Evolutionary conservation across 1,284 basidiomycete species (phyloP), one percentile per base, ranked within the genome.

Genomic region (Mycosarcoma maydis): DNA sequence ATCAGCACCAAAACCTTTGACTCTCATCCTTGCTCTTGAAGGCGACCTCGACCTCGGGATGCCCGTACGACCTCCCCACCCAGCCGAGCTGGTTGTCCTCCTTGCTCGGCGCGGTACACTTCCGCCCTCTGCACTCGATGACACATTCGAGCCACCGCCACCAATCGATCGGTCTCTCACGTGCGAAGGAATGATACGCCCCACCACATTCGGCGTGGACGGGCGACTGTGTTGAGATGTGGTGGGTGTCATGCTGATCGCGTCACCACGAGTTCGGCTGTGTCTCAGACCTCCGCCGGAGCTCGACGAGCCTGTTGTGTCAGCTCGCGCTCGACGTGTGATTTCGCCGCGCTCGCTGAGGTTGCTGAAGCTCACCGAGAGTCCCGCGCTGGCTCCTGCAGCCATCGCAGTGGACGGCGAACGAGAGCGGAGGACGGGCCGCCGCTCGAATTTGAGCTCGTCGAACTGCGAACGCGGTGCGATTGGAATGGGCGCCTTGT

Each of bases 391-490:
- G 13, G 43, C 41, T 8, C 34, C 27, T 10, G 51, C 17, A 2
- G 39, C 30, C 43, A 52, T 32, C 26, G 51, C 61, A 2, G 52
- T 70, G 2, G 70, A 73, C 0, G 75, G 75, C 10, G 71, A 73
- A 6, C 75, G 57, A 1, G 75, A 77, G n/a, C 75, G 65, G 3
- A 67, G 62, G 3, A 77, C 67, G 2, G 62, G 73, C 24, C 75
- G 52, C 39, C 75, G 66, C 44, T 77, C 73, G 37, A 77, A 77
- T 16, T 65, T 62, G 32, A 77, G 59, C 27, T 69, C 62, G 39
- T 61, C 49, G 20, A 65, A 47, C 4, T 33, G 44, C 11, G 41
- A 36, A 14, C 49, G 39, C 1, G 47, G 39, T 3, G 41, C 37
- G 45, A 56, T 61, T 0, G 58, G 46, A 11, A 54, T 47, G 9